A percentile compares a stretch with the other conserved stretches of the same genome.
Evolutionary conservation across 768 basidiomycete genomes (phyloP).

Genomic region (Serendipita sp.): DNA sequence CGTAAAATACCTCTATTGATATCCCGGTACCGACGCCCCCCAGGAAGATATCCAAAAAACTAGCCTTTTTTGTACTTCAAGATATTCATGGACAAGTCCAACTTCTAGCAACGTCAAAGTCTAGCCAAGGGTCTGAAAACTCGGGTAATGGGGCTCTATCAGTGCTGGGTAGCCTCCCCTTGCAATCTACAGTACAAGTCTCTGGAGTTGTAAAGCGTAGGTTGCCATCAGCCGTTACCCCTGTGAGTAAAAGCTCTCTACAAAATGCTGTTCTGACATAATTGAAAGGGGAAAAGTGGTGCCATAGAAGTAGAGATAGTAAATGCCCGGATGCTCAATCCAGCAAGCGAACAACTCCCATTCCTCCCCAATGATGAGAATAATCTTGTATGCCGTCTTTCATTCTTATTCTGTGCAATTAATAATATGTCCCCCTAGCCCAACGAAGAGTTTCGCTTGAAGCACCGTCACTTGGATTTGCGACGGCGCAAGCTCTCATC

Average conservation of each 20-base stretch:
- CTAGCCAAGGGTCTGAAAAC: not conserved
- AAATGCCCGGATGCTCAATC: slow-evolving; percentile 59
- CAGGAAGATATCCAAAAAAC: slow-evolving; percentile 48
- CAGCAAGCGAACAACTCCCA: slow-evolving; percentile 54
- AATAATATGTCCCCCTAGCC: slow-evolving; percentile 30
- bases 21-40: not conserved
- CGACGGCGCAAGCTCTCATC: slow-evolving; percentile 54
- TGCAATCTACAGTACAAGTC: slow-evolving; percentile 13
- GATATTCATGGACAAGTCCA: slow-evolving; percentile 67
- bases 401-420: slow-evolving; percentile 3
- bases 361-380: slow-evolving; percentile 68
- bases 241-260: slow-evolving; percentile 8
- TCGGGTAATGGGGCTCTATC: not conserved
- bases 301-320: slow-evolving; percentile 69
- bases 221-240: slow-evolving; percentile 39
- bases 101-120: slow-evolving; percentile 37
- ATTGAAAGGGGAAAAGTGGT: slow-evolving; percentile 41
- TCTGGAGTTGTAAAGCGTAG: slow-evolving; percentile 36
- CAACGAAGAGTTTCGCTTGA: slow-evolving; percentile 71
- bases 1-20: slow-evolving; percentile 13
- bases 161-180: not conserved
- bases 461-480: slow-evolving; percentile 80
- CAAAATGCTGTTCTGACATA: slow-evolving; percentile 12
- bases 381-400: slow-evolving; percentile 41
- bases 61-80: slow-evolving; percentile 78